A percentile compares a stretch with the other conserved stretches of the same genome.
Evolutionary conservation across 495 filamentous ascomycete genomes (phyloP).

Genomic region (Aspergillus ellipticus): DNA sequence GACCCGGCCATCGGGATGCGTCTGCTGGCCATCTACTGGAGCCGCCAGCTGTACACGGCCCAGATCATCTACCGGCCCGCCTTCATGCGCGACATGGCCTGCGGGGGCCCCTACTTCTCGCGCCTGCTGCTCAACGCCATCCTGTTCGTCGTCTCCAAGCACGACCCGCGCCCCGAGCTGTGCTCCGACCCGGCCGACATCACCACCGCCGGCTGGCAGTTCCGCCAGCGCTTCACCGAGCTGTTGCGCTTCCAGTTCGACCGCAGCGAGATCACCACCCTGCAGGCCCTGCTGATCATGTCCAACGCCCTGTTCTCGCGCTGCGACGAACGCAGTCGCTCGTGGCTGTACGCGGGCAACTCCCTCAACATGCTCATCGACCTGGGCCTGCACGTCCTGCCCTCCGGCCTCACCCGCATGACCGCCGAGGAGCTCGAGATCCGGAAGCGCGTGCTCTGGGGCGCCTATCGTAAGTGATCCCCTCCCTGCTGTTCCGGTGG

Average conservation of each 20-base stretch:
- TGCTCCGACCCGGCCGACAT: slow-evolving; percentile 31
- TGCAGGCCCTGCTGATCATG: slow-evolving; percentile 43
- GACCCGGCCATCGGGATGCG: slow-evolving; percentile 39
- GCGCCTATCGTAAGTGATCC: slow-evolving; percentile 31
- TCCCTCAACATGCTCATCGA: slow-evolving; percentile 47
- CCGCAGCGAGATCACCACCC: slow-evolving; percentile 41
- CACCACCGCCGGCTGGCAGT: slow-evolving; percentile 33
- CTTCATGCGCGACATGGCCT: slow-evolving; percentile 39
- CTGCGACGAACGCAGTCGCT: slow-evolving; percentile 38
- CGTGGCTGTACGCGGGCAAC: slow-evolving; percentile 45
- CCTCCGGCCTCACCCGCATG: slow-evolving; percentile 12
- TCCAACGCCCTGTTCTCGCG: slow-evolving; percentile 35
- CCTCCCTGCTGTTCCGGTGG: background rate
- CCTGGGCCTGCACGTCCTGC: slow-evolving; percentile 38
- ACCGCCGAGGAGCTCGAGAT: slow-evolving; percentile 42
- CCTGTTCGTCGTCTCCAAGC: slow-evolving; percentile 39
- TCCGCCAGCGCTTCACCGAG: slow-evolving; percentile 33
- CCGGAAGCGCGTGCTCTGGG: slow-evolving; percentile 38
- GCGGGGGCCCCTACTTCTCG: slow-evolving; percentile 42
- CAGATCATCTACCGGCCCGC: slow-evolving; percentile 31
- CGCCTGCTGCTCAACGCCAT: slow-evolving; percentile 47
- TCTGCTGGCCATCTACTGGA: slow-evolving; percentile 38
- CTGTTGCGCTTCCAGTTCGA: slow-evolving; percentile 37
- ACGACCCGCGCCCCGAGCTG: slow-evolving; percentile 27
- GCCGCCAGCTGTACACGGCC: slow-evolving; percentile 32